Conservation (phyloP, 75 land plant species). For the Pinus tabuliformis region DNA sequence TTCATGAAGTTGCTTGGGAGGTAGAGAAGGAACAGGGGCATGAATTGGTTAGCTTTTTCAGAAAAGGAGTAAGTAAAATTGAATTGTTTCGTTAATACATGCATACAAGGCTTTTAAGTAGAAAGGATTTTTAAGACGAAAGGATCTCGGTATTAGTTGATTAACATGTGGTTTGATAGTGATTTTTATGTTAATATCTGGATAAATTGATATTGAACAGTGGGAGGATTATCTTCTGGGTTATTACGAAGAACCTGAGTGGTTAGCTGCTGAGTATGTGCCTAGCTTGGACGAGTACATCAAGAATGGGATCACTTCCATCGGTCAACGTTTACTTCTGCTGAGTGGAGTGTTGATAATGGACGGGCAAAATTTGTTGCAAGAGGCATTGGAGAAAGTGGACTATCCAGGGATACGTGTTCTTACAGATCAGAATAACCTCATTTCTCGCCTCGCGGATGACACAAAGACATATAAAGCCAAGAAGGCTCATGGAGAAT, state of each 20-base stretch:
- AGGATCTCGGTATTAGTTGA: neutral
- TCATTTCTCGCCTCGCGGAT: neutral
- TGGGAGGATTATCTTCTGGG: slow-evolving; percentile 41
- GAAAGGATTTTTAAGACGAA: too few relatives aligned
- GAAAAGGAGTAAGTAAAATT: slow-evolving; percentile 12
- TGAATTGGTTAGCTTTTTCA: slow-evolving; percentile 5
- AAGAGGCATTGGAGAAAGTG: neutral
- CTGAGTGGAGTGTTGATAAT: slow-evolving; percentile 23
- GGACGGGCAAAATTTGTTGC: slow-evolving; percentile 7
- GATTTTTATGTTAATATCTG: too few relatives aligned
- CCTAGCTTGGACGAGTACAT: slow-evolving; percentile 53
- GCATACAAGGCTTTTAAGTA: neutral
- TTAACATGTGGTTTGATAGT: too few relatives aligned
- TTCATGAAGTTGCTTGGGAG: slow-evolving; percentile 25
- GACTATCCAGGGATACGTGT: slow-evolving; percentile 20
- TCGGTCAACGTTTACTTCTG: slow-evolving; percentile 16
- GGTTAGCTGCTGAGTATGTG: slow-evolving; percentile 27
- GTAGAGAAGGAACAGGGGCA: slow-evolving; percentile 17
- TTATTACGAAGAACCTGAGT: slow-evolving; percentile 38
- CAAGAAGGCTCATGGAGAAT: neutral
- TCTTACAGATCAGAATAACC: neutral
- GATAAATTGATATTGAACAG: too few relatives aligned
- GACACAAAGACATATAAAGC: neutral
- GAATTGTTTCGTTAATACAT: neutral
- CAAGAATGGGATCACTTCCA: slow-evolving; percentile 27